Base-by-base conservation (phyloP, 768 basidiomycete genomes). In the Lentinula guzmanii region DNA sequence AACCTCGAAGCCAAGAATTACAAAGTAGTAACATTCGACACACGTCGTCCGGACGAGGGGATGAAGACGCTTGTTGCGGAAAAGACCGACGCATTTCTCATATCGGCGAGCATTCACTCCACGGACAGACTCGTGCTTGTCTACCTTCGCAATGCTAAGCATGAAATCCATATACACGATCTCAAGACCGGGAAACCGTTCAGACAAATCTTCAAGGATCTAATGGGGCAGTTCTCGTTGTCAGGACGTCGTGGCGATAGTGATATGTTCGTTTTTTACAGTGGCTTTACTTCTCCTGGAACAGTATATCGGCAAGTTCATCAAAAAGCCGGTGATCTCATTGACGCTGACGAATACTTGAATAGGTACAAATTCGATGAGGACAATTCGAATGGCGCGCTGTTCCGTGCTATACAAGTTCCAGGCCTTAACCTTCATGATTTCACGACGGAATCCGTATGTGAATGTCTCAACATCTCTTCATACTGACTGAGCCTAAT, bases 251-350 rank as follows among this genome's bases (percentile, higher is more conserved):
- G 55, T 37, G 35, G 9, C 13, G 55, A 57, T 28, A 57, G 42
- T 21, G 55, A 57, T 57, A 57, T 57, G 41, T 57, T 57, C 28
- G 41, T 57, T 21, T 42, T 57, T 42, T 42, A 39, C 24, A 57
- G 55, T 42, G 41, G 55, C 21, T 57, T 57, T 37, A 37, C 41
- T 15, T 57, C 55, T 57, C 55, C 55, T 28, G 55, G 55, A 6
- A 57, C 39, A 8, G 18, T 57, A 28, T 57, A 57, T 57, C 55
- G 55, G 55, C 18, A 10, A 42, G 55, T 18, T 39, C n/a, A 10
- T 41, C 21, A 31, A 24, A 37, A 34, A n/a, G 52, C n/a, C 24
- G 28, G 8, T 34, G n/a, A 9, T 5, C 28, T 24, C 10, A 24
- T 54, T 35, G 39, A 37, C 35, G 18, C 3, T 18, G 13, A n/a